Evolutionary conservation across 1,139 yeast genomes (phyloP).

Genomic region (Suzukiozyma palmioleophila): DNA sequence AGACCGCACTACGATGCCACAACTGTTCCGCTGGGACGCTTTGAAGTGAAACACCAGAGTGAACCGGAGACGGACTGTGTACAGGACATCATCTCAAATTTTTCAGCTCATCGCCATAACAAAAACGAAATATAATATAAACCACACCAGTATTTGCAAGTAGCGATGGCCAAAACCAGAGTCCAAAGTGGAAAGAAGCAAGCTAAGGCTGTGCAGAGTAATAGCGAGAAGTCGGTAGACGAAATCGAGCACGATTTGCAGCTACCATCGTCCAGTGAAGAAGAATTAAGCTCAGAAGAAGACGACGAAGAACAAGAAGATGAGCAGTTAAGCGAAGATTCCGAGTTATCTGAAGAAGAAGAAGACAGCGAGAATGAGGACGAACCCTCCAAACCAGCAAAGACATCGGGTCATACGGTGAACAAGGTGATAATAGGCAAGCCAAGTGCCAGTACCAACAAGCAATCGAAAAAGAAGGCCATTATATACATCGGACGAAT

Average conservation of each 20-base stretch:
- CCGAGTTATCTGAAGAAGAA: slow-evolving; percentile 17
- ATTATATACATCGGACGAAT: slow-evolving; percentile 87
- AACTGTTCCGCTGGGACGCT: too few relatives aligned
- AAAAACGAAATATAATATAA: not conserved
- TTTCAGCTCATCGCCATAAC: not conserved
- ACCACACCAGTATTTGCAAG: not conserved
- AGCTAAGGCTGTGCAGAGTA: slow-evolving; percentile 3
- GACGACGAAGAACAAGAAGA: slow-evolving; percentile 14
- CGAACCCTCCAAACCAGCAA: slow-evolving; percentile 12
- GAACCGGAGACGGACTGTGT: not conserved
- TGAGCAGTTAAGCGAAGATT: slow-evolving; percentile 18
- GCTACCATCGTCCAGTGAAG: slow-evolving; percentile 26
- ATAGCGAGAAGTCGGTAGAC: slow-evolving; percentile 17
- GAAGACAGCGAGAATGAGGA: slow-evolving; percentile 20
- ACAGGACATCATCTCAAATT: not conserved
- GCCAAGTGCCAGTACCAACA: slow-evolving; percentile 13
- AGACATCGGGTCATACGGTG: slow-evolving; percentile 21
- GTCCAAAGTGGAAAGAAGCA: slow-evolving; percentile 5
- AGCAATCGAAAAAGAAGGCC: slow-evolving; percentile 39
- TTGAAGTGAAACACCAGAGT: too few relatives aligned
- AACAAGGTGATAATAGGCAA: slow-evolving; percentile 20
- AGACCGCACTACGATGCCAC: too few relatives aligned
- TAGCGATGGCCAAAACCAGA: slow-evolving; percentile 9
- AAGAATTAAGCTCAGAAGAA: slow-evolving; percentile 21
- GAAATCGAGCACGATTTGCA: slow-evolving; percentile 30